A percentile compares a stretch with the other conserved stretches of the same genome.
Evolutionary conservation across 371 early-diverging fungal genomes (phyloP).

Genomic region (Mucor ambiguus): DNA sequence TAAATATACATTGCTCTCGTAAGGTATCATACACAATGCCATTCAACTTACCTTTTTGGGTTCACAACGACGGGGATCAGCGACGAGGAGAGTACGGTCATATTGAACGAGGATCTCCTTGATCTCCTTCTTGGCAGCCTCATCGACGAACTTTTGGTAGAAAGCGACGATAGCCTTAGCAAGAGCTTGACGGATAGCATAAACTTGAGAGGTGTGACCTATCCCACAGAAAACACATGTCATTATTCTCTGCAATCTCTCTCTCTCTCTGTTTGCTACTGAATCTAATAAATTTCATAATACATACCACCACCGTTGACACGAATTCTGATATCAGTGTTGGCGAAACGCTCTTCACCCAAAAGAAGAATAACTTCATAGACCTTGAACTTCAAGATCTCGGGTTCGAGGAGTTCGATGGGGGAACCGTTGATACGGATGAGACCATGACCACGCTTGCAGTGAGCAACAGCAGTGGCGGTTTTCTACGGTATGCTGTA

Average conservation of each 20-base stretch:
- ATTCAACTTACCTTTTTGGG: constrained; percentile 89
- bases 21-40: background rate
- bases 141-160: constrained; percentile 99
- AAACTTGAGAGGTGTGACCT: constrained; percentile 93
- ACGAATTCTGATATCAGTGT: constrained; percentile 97
- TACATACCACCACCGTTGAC: constrained; percentile 95
- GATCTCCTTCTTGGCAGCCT: constrained; percentile 99
- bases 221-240: background rate
- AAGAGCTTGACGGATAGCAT: constrained; percentile 99
- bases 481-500: constrained; percentile 79
- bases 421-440: constrained; percentile 95
- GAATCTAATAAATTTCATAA: background rate
- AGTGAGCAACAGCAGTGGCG: constrained; percentile 99
- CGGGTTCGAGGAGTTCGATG: constrained; percentile 95
- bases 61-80: constrained; percentile 99
- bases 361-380: constrained; percentile 98
- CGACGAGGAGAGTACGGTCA: constrained; percentile 99
- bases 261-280: background rate
- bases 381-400: constrained; percentile 97
- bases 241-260: background rate
- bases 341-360: constrained; percentile 95
- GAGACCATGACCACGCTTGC: constrained; percentile 97
- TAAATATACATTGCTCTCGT: background rate
- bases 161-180: constrained; percentile 99
- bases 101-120: constrained; percentile 94